phyloP scores from a whole-genome alignment of 2,329 filamentous ascomycete species.

The Cytospora mali region DNA sequence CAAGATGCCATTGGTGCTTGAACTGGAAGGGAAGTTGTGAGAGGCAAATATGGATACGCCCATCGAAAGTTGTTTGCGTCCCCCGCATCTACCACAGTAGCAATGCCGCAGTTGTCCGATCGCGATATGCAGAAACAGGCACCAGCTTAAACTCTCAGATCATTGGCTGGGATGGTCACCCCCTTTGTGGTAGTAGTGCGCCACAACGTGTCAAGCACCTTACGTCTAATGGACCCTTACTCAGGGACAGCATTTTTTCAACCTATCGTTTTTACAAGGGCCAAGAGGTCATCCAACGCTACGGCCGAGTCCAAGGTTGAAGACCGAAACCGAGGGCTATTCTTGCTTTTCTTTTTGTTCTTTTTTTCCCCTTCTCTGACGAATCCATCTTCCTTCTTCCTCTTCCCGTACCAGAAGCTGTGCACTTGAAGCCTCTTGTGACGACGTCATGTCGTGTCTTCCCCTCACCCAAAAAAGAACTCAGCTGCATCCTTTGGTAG shows the following conservation, averaged over 20 bases:
- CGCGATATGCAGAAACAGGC: conserved; percentile 6
- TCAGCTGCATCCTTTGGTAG: neutral
- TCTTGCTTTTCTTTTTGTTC: neutral
- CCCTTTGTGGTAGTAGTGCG: conserved; percentile 1
- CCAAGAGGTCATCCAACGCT: neutral
- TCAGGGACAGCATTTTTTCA: neutral
- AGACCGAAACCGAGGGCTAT: neutral
- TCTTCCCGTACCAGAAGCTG: neutral
- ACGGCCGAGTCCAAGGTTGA: neutral
- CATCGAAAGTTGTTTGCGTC: neutral
- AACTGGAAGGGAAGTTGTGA: conserved; percentile 34
- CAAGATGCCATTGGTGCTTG: conserved; percentile 43
- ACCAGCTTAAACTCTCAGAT: conserved; percentile 19
- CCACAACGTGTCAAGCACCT: conserved; percentile 16
- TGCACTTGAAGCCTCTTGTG: neutral
- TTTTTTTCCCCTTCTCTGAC: too few species aligned
- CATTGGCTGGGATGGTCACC: conserved; percentile 9
- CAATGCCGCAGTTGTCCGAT: neutral
- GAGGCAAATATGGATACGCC: neutral
- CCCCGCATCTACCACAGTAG: conserved; percentile 1
- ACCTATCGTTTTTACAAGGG: conserved; percentile 14
- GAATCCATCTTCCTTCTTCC: too few species aligned
- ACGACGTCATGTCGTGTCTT: neutral
- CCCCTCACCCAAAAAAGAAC: neutral
- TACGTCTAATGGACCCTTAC: neutral